These are phyloP conservation scores for Chalaropsis thielavioides DNA, from an alignment of 2,329 filamentous ascomycete genomes.

Conservation along the genomic window DNA sequence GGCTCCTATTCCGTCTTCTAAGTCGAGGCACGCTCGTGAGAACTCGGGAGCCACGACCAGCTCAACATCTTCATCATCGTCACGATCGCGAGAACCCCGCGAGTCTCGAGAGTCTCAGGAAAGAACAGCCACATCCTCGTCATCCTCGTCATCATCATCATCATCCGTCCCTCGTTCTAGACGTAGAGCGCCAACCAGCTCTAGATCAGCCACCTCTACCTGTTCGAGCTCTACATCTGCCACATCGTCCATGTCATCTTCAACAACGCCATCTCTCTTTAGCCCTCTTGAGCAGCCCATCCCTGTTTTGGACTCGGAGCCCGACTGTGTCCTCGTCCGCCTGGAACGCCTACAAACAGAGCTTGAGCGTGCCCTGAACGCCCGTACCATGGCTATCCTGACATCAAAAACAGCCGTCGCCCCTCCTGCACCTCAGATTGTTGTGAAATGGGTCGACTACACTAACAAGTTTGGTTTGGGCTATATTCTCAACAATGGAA, in stretches of 20 bases:
- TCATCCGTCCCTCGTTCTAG: constrained; percentile 9
- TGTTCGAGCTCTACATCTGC: background rate
- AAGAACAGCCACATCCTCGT: background rate
- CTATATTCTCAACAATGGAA: constrained; percentile 71
- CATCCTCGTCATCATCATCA: constrained; percentile 4
- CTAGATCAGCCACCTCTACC: constrained; percentile 8
- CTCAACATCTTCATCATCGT: constrained; percentile 6
- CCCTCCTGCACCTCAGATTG: constrained; percentile 46
- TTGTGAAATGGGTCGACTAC: constrained; percentile 77
- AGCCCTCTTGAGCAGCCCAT: constrained; percentile 38
- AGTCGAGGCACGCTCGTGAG: constrained; percentile 15
- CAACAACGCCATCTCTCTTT: constrained; percentile 39
- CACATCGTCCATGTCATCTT: background rate
- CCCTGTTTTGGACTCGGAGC: constrained; percentile 38
- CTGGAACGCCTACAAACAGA: constrained; percentile 44
- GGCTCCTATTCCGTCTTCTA: background rate
- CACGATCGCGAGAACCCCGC: constrained; percentile 7
- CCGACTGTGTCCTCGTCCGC: constrained; percentile 42
- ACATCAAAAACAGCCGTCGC: constrained; percentile 39
- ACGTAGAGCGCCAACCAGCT: constrained; percentile 5
- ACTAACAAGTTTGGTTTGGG: constrained; percentile 75
- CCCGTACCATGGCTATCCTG: constrained; percentile 47
- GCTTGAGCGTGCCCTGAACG: constrained; percentile 47
- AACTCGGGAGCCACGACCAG: constrained; percentile 1
- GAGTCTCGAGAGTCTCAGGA: constrained; percentile 7